Evolutionary conservation across 192 early-diverging fungal species (phyloP), one percentile per base, ranked within the genome.

Genomic region (Obelidium mucronatum): DNA sequence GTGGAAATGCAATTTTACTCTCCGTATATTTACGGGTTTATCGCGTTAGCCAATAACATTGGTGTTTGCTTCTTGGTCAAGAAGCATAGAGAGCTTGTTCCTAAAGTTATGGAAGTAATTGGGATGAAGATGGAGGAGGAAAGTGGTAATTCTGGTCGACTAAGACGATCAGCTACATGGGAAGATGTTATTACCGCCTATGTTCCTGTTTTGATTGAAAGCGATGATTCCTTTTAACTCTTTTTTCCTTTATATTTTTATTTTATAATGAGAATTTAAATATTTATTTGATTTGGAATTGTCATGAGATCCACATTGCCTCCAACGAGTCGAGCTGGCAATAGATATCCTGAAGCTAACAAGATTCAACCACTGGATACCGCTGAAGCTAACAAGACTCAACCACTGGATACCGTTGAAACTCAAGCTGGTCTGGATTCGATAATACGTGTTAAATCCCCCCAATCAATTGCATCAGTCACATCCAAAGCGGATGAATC

Each of bases 41-140:
- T 65, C 37, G 63, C 63, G 28, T 39, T 65, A 40, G 24, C 39
- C 0, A 65, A 65, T 24, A 65, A 65, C 37, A n/a, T 65, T 65
- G 63, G 63, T 17, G 37, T 65, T 30, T 35, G 26, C 36, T 40
- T 34, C 37, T 17, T 65, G 28, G 39, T 65, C 63, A 30, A 39
- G 35, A 65, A 65, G 34, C 34, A 65, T 15, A 17, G 28, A 37
- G 34, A 37, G 11, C 15, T 65, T 0, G 5, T 65, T 26, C 63
- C 63, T n/a, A n/a, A 40, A 40, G 15, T 65, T 34, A 65, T 65
- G 63, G 39, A 40, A 17, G 36, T 17, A 34, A 37, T 65, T 39
- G 63, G 63, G 24, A 65, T 65, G 22, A 40, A 37, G 63, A 37
- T 65, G 30, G 63, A 65, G 35, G 22, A 34, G 35, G 24, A 26